Base-by-base conservation (phyloP, 1,139 yeast genomes). In the Yamadazyma spencermartinsiae region DNA sequence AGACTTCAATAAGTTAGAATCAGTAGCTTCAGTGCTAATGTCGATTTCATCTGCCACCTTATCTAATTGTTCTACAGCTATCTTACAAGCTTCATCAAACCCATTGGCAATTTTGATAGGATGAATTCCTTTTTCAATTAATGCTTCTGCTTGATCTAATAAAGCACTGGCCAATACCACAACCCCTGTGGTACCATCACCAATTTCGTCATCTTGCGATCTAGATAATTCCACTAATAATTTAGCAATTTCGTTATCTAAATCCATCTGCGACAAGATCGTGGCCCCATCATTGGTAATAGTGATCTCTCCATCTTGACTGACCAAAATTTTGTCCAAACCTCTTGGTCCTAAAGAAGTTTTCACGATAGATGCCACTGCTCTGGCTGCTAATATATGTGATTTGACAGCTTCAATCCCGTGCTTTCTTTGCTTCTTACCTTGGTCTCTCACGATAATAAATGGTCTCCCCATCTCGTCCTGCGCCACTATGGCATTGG, bases 391-490 rank as follows among this genome's bases (percentile, higher is more conserved):
- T 45, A 89, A 74, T 43, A 94, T 90, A 61, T 94, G 98, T 20
- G 89, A 83, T 65, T 88, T 92, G 55, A 95, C 88, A 29, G 98
- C 98, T 53, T 94, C 99, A 42, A 85, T 66, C 15, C 98, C 98
- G 55, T 88, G 96, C 38, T 85, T 81, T 66, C 96, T 81, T 61
- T 88, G 85, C 65, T 94, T 94, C 53, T 80, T 80, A 18, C 97
- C 98, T 65, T 94, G 98, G 63, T 94, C 98, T 61, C 95, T 80
- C 40, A 94, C 98, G 60, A 94, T 92, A 57, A 94, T 90, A 61
- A 94, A 88, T 14, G 98, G 99, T 66, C 98, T 82, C 21, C 99
- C 99, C 90, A 86, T 88, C 65, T 94, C 98, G 63, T 94, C 98
- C 66, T 92, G 98, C 5, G 98, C 98, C 71, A 92, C 88, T 55